Conservation (phyloP, 768 basidiomycete genomes). For the Rhizopogon sp. region DNA sequence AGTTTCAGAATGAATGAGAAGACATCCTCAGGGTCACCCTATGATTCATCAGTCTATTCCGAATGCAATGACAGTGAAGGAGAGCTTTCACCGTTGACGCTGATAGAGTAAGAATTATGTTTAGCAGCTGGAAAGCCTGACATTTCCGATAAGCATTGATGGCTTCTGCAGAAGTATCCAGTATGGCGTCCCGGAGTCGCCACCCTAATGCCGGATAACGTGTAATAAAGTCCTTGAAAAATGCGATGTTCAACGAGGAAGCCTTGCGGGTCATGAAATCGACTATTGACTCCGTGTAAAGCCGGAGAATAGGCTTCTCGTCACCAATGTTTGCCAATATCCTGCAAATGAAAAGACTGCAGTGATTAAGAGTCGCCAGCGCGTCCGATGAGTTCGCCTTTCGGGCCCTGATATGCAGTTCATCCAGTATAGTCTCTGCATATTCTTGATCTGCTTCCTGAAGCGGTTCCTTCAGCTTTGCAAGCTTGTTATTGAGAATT, state of each 20-base stretch:
- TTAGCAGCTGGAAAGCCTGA: constrained; percentile 71
- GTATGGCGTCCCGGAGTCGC: constrained; percentile 54
- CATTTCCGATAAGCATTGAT: constrained; percentile 74
- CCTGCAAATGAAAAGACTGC: constrained; percentile 66
- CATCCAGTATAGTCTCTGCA: constrained; percentile 43
- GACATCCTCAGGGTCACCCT: constrained; percentile 38
- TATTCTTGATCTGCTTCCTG: constrained; percentile 39
- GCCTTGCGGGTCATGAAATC: constrained; percentile 82
- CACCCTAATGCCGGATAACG: constrained; percentile 64
- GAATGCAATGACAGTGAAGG: not conserved
- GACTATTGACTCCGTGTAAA: constrained; percentile 60
- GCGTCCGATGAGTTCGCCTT: constrained; percentile 59
- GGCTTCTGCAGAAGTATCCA: constrained; percentile 50
- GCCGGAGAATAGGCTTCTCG: constrained; percentile 40
- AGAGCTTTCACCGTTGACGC: constrained; percentile 38
- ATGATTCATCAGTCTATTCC: constrained; percentile 9
- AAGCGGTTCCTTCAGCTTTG: constrained; percentile 58
- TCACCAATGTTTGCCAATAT: constrained; percentile 34
- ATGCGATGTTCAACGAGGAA: constrained; percentile 63
- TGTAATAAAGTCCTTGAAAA: constrained; percentile 75
- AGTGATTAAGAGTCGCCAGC: constrained; percentile 59
- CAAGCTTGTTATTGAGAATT: constrained; percentile 68
- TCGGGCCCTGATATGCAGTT: constrained; percentile 69
- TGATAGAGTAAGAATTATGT: constrained; percentile 54
- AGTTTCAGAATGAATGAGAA: constrained; percentile 48